Base-by-base conservation (phyloP, 108 stramenopile species). In the Nitzschia inconspicua region DNA sequence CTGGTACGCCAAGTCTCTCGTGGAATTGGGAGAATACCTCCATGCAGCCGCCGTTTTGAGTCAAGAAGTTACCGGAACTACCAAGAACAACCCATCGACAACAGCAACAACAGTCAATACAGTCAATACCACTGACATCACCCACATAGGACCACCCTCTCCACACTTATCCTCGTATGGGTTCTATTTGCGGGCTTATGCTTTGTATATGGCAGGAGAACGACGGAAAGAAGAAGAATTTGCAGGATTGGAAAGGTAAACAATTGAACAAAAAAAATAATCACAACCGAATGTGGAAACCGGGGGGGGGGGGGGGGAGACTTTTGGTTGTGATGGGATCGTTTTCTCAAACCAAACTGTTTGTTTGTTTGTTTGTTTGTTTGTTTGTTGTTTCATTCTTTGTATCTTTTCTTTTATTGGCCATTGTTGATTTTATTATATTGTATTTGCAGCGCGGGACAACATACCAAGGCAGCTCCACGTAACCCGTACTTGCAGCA, bases 131-230 rank as follows among this genome's bases (percentile, higher is more conserved):
- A 47, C 4, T 9, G 58, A 60, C 25, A 54, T 78, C 27, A 41
- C 57, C 11, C 44, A 57, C 20, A 62, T 79, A 47, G 43, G 72
- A 18, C 78, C 82, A 8, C 87, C 89, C 3, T 47, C 49, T 5
- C 26, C 70, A 4, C 51, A 72, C 48, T 54, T 89, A 11, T 82
- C 83, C 10, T 39, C 76, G 0, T 63, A 66, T 41, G 88, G 84
- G 11, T 64, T 83, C 42, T 96, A 90, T 59, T 62, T 96, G 0
- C 51, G 94, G 43, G 94, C 91, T 6, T 96, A 91, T 79, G 73
- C 88, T 25, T 62, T 96, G 29, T 98, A 90, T 63, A 75, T 98
- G 61, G 93, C 95, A 8, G 97, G 97, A 6, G 97, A 98, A 73
- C 88, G 89, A 60, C 68, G 82, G 24, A 91, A 91, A 59, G 89